Percentiles rank a stretch among this genome's conserved stretches.
These are phyloP conservation scores for Hyparrhenia diplandra DNA, from an alignment of 176 grass and related monocot genomes.

Conservation along the genomic window DNA sequence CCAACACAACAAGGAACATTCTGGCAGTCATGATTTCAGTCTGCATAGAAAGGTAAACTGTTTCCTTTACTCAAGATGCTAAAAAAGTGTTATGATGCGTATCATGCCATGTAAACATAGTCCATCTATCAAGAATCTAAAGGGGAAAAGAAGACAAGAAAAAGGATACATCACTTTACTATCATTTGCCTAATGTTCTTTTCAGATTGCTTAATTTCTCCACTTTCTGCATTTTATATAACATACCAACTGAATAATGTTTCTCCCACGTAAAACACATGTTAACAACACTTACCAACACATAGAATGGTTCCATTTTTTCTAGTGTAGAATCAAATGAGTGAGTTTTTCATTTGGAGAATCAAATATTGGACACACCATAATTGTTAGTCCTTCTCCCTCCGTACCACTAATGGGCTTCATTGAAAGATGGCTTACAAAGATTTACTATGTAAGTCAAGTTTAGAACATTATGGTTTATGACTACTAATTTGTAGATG, in stretches of 20 bases:
- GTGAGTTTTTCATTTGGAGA: neutral
- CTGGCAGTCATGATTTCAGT: conserved; percentile 24
- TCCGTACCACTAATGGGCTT: too few species aligned
- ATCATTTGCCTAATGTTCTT: neutral
- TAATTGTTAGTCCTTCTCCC: neutral
- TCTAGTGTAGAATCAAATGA: neutral
- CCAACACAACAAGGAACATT: conserved; percentile 33
- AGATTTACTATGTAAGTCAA: neutral
- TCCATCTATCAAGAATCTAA: neutral
- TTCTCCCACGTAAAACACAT: neutral
- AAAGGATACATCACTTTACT: too few species aligned
- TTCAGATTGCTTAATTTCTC: neutral
- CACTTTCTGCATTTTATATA: too few species aligned
- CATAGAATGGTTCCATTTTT: neutral
- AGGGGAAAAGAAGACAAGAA: neutral
- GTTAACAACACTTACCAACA: too few species aligned
- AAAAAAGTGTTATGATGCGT: neutral
- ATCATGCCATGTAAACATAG: neutral
- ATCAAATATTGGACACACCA: neutral
- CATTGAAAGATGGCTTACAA: neutral
- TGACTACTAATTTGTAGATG: neutral
- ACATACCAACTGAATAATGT: neutral
- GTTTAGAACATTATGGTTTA: neutral
- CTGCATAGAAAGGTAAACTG: conserved; percentile 49
- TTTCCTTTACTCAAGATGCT: neutral